These are phyloP conservation scores for Fusarium tanahbumbuense DNA, from an alignment of 2,329 filamentous ascomycete genomes.

Conservation along the genomic window DNA sequence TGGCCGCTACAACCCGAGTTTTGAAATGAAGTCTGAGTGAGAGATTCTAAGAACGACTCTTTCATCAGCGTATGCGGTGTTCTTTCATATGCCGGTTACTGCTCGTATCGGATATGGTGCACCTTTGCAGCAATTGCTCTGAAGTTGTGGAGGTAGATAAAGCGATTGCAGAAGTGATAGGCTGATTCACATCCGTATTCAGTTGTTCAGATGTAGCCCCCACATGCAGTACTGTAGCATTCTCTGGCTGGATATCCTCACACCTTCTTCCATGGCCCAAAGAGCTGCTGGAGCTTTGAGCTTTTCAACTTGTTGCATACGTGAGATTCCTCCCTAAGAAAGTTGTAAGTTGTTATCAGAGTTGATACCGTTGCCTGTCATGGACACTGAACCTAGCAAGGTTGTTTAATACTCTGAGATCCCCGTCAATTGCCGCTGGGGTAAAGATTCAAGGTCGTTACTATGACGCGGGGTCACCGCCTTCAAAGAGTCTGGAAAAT, in stretches of 20 bases:
- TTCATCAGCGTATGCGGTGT: background rate
- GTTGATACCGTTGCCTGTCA: background rate
- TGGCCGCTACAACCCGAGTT: conserved; percentile 10
- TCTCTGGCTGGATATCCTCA: conserved; percentile 28
- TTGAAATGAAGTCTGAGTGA: background rate
- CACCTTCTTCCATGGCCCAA: conserved; percentile 11
- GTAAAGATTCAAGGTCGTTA: conserved; percentile 31
- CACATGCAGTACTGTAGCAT: conserved; percentile 19
- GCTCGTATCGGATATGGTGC: background rate
- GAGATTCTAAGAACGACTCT: background rate
- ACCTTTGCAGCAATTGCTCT: conserved; percentile 4
- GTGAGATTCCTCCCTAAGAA: background rate
- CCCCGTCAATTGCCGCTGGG: conserved; percentile 20
- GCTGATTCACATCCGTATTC: background rate
- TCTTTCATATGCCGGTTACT: background rate
- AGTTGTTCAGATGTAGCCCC: conserved; percentile 5
- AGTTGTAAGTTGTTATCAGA: background rate
- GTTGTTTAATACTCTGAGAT: background rate
- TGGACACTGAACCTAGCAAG: background rate
- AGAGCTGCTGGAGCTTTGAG: conserved; percentile 9
- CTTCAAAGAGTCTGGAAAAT: conserved; percentile 42
- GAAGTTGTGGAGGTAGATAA: background rate
- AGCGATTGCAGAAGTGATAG: conserved; percentile 4
- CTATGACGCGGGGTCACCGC: conserved; percentile 49
- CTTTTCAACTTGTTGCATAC: conserved; percentile 9